These are phyloP conservation scores for Chenopodium berlandieri DNA, from an alignment of 148 eudicot genomes.

Conservation along the genomic window DNA sequence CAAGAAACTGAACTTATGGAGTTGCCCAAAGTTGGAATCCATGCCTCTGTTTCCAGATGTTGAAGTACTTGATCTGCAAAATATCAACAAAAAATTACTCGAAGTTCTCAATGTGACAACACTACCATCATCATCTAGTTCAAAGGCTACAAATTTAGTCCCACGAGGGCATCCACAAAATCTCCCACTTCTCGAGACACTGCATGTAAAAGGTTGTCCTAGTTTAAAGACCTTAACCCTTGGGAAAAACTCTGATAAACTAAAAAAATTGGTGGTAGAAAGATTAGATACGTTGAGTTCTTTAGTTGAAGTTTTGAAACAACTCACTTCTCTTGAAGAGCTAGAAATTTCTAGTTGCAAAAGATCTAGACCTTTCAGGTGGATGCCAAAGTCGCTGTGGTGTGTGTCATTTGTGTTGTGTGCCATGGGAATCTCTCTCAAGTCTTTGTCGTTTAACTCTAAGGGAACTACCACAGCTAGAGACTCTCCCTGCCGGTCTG, in stretches of 20 bases:
- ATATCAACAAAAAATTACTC: slow-evolving; percentile 9
- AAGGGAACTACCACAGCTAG: slow-evolving; percentile 12
- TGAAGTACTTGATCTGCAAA: slow-evolving; percentile 3
- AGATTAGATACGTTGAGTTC: slow-evolving; percentile 11
- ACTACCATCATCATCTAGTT: neutral
- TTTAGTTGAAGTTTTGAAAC: neutral
- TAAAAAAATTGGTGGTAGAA: slow-evolving; percentile 10
- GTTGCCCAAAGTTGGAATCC: slow-evolving; percentile 21
- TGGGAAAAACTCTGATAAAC: neutral
- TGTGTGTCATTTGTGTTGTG: neutral
- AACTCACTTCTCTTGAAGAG: slow-evolving; percentile 2
- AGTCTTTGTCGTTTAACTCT: slow-evolving; percentile 3
- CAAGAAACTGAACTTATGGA: slow-evolving; percentile 12
- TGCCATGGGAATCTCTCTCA: neutral
- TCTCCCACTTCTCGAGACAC: slow-evolving; percentile 7
- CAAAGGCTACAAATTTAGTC: neutral
- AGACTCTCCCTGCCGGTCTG: neutral
- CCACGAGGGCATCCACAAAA: slow-evolving; percentile 4
- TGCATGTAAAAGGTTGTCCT: slow-evolving; percentile 15
- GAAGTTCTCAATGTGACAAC: neutral
- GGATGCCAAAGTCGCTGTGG: neutral
- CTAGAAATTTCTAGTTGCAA: slow-evolving; percentile 15
- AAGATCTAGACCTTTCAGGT: slow-evolving; percentile 6
- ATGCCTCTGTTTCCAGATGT: slow-evolving; percentile 17
- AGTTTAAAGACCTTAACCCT: neutral